Conservation (phyloP, 2,329 filamentous ascomycete species). For the Chaetomium sp. region DNA sequence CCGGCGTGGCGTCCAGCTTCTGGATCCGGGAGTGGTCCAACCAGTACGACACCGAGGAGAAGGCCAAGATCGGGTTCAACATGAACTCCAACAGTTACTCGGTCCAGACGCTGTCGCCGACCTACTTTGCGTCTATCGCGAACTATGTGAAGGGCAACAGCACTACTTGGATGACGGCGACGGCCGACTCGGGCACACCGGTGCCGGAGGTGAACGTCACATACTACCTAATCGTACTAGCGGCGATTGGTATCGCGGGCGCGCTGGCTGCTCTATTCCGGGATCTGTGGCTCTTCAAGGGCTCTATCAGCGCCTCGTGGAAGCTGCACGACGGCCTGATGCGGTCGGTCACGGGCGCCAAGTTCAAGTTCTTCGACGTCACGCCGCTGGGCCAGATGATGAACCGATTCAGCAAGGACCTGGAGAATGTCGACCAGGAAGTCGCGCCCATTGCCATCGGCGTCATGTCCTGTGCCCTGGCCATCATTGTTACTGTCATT, state of each 20-base stretch:
- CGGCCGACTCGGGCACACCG: conserved; percentile 27
- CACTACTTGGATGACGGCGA: conserved; percentile 18
- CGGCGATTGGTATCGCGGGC: conserved; percentile 68
- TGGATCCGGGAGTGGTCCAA: conserved; percentile 97
- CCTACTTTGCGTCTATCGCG: conserved; percentile 36
- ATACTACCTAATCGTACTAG: conserved; percentile 83
- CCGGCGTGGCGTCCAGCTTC: conserved; percentile 79
- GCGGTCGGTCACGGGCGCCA: conserved; percentile 72
- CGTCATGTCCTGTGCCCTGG: conserved; percentile 57
- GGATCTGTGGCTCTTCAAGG: conserved; percentile 86
- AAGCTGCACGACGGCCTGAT: conserved; percentile 77
- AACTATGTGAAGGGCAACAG: conserved; percentile 33
- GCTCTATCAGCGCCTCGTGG: conserved; percentile 81
- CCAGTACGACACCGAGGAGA: conserved; percentile 57
- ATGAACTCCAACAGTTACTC: conserved; percentile 32
- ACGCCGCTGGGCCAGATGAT: conserved; percentile 94
- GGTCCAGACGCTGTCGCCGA: conserved; percentile 31
- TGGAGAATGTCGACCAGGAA: conserved; percentile 92
- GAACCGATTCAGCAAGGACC: conserved; percentile 97
- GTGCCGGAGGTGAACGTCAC: conserved; percentile 62
- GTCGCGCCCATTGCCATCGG: conserved; percentile 85
- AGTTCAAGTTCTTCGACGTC: conserved; percentile 96
- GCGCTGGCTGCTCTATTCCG: conserved; percentile 75
- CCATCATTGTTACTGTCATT: conserved; percentile 74
- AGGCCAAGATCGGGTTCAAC: conserved; percentile 27